phyloP scores from a whole-genome alignment of 306 rosid species.

The Sindora glabra region DNA sequence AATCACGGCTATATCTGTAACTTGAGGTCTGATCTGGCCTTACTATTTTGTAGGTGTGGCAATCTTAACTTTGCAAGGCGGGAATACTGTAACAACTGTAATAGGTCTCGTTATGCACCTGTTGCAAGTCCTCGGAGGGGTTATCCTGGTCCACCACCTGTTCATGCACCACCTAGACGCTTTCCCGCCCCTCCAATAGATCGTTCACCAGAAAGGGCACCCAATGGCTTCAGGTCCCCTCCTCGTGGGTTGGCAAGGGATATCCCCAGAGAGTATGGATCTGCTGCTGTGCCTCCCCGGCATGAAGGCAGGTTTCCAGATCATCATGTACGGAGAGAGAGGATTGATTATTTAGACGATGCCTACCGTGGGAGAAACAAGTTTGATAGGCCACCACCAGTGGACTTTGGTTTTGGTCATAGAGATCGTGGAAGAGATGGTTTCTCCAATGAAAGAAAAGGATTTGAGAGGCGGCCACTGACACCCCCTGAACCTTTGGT shows the following conservation, averaged over 20 bases:
- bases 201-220: conserved; percentile 63
- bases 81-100: conserved; percentile 79
- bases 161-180: conserved; percentile 63
- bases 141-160: conserved; percentile 48
- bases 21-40: neutral
- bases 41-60: conserved; percentile 54
- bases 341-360: conserved; percentile 59
- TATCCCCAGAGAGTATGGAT: conserved; percentile 60
- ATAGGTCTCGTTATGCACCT: conserved; percentile 53
- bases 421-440: conserved; percentile 69
- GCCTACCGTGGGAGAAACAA: conserved; percentile 62
- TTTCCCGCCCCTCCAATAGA: conserved; percentile 64
- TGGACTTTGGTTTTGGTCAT: conserved; percentile 63
- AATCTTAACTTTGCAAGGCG: conserved; percentile 95
- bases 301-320: conserved; percentile 66
- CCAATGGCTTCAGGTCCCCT: conserved; percentile 74
- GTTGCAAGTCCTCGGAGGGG: conserved; percentile 83
- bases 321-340: conserved; percentile 48
- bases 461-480: conserved; percentile 64
- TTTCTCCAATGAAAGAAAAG: conserved; percentile 55
- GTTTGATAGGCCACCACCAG: conserved; percentile 61
- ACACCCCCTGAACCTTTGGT: conserved; percentile 55
- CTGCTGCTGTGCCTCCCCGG: conserved; percentile 62
- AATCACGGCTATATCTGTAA: no score
- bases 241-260: conserved; percentile 78